Evolutionary conservation across 1,284 basidiomycete genomes (phyloP).

Genomic region (Anthracocystis walkeri): DNA sequence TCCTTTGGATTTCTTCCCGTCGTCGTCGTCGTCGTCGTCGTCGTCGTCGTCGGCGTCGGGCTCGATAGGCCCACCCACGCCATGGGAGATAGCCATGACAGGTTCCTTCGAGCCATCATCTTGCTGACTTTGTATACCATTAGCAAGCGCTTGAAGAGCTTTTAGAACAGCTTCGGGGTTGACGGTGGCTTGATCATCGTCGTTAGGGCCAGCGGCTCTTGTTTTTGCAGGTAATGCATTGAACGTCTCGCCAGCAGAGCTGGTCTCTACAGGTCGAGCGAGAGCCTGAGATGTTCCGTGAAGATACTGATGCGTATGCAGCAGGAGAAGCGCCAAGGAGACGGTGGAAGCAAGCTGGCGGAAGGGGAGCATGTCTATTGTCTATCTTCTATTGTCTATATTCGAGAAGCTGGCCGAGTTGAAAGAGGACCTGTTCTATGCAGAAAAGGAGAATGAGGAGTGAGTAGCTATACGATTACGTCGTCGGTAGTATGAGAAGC

Average conservation of each 20-base stretch:
- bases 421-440: not conserved
- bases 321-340: conserved; percentile 14
- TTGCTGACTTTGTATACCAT: conserved; percentile 13
- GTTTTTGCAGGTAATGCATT: not conserved
- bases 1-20: conserved; percentile 6
- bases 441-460: not conserved
- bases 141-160: conserved; percentile 23
- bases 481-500: not conserved
- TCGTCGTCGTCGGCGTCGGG: not conserved
- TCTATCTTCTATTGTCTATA: conserved; percentile 18
- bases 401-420: not conserved
- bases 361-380: conserved; percentile 22
- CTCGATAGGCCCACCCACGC: conserved; percentile 25
- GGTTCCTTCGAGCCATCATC: not conserved
- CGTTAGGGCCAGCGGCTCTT: not conserved
- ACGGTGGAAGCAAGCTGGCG: conserved; percentile 19
- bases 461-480: conserved; percentile 1
- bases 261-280: conserved; percentile 15
- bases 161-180: conserved; percentile 23
- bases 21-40: not conserved
- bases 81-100: conserved; percentile 28
- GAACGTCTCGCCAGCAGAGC: not conserved
- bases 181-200: not conserved
- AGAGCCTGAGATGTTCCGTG: conserved; percentile 13
- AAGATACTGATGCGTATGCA: conserved; percentile 11